Evolutionary conservation across 176 grass and related monocot genomes (phyloP).

Genomic region (Thalia dealbata): DNA sequence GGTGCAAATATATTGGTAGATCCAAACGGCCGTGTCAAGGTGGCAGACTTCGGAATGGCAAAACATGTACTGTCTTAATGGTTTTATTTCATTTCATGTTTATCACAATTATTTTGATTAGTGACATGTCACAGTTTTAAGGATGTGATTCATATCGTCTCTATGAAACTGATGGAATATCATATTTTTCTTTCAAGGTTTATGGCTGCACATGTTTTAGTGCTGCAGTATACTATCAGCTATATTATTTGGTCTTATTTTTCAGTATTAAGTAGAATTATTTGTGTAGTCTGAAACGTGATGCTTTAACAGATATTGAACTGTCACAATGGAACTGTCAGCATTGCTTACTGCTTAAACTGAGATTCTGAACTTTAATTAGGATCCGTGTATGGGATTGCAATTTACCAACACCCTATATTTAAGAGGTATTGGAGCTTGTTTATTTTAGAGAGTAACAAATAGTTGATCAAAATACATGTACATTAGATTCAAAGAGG

Average conservation of each 20-base stretch:
- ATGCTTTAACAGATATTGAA: not conserved
- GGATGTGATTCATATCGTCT: not conserved
- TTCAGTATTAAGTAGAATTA: not conserved
- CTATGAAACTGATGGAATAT: not conserved
- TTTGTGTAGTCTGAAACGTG: not conserved
- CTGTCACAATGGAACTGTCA: not conserved
- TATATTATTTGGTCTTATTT: not conserved
- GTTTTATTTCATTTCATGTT: not conserved
- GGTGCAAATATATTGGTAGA: conserved; percentile 98
- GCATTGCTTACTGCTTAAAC: not conserved
- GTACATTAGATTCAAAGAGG: not conserved
- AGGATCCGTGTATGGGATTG: not conserved
- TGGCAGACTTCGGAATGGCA: conserved; percentile 97
- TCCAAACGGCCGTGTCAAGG: conserved; percentile 90
- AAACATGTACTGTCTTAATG: conserved; percentile 58
- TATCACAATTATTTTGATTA: not conserved
- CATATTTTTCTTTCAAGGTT: not conserved
- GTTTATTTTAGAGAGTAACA: not conserved
- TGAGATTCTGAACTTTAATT: not conserved
- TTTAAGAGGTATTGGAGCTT: not conserved
- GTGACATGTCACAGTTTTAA: not conserved
- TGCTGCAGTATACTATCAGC: not conserved
- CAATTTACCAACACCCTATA: not conserved
- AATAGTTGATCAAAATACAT: not conserved
- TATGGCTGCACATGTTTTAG: not conserved